Evolutionary conservation across 768 basidiomycete species (phyloP).

Genomic region (Lactifluus echinatus): DNA sequence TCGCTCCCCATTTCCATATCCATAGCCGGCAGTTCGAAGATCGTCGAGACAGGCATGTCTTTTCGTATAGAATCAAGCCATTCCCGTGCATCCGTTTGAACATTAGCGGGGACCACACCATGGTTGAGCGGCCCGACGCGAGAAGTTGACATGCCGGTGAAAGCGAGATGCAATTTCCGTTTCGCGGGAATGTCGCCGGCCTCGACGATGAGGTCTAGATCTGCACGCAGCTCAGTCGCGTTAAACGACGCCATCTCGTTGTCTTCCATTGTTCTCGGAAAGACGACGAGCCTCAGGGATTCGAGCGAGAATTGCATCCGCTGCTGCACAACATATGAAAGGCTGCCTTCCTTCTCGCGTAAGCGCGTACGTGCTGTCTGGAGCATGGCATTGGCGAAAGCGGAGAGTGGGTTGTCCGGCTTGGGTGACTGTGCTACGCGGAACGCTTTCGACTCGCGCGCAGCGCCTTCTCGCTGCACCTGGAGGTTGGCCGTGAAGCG

Average conservation of each 20-base stretch:
- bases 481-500: conserved; percentile 70
- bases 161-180: conserved; percentile 62
- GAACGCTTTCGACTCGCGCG: conserved; percentile 71
- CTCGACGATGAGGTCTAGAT: conserved; percentile 54
- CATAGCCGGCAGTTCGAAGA: conserved; percentile 78
- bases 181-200: conserved; percentile 40
- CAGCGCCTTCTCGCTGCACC: conserved; percentile 66
- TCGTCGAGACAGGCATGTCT: conserved; percentile 58
- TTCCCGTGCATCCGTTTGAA: conserved; percentile 35
- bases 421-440: conserved; percentile 60
- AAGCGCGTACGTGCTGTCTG: conserved; percentile 62
- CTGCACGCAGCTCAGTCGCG: conserved; percentile 59
- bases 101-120: conserved; percentile 33
- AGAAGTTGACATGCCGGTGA: conserved; percentile 70
- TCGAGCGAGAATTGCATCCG: conserved; percentile 65
- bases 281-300: conserved; percentile 59
- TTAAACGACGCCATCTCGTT: conserved; percentile 69
- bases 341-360: conserved; percentile 52
- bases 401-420: conserved; percentile 72
- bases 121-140: conserved; percentile 58
- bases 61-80: conserved; percentile 59
- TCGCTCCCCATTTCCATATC: conserved; percentile 72
- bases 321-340: conserved; percentile 59
- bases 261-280: conserved; percentile 74
- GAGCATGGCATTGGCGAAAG: conserved; percentile 81